Evolutionary conservation across 495 filamentous ascomycete species (phyloP).

Genomic region (Aspergillus incahuasiensis): DNA sequence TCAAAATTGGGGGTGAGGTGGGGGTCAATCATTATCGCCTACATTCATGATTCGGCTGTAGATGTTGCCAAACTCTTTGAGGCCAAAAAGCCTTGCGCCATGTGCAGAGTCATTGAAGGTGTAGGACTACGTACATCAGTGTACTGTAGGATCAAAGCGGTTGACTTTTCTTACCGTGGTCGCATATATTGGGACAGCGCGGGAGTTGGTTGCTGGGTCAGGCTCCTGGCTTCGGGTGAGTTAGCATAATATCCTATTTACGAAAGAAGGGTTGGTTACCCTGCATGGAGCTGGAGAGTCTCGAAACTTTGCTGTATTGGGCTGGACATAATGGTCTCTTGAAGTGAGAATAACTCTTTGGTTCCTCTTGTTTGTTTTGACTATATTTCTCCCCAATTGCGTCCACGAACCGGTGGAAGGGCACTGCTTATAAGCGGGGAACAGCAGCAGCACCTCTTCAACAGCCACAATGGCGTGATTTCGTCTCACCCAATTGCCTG

Average conservation of each 20-base stretch:
- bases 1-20: too few species aligned
- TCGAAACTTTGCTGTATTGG: constrained; percentile 59
- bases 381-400: not conserved
- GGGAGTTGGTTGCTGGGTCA: constrained; percentile 80
- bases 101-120: constrained; percentile 97
- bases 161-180: constrained; percentile 59
- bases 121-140: constrained; percentile 58
- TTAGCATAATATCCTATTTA: constrained; percentile 6
- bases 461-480: constrained; percentile 15
- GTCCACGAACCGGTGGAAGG: not conserved
- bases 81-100: constrained; percentile 90
- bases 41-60: constrained; percentile 97
- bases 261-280: constrained; percentile 49
- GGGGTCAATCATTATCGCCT: too few species aligned
- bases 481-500: constrained; percentile 1
- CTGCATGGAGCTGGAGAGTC: constrained; percentile 95
- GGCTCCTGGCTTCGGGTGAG: constrained; percentile 62
- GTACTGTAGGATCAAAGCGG: not conserved
- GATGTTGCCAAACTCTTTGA: constrained; percentile 98
- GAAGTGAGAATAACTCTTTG: not conserved
- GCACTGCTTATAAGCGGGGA: constrained; percentile 6
- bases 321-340: constrained; percentile 27
- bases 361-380: not conserved
- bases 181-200: constrained; percentile 95
- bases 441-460: not conserved